Base-by-base conservation (phyloP, 139 green algal species). In the Monoraphidium neglectum region DNA sequence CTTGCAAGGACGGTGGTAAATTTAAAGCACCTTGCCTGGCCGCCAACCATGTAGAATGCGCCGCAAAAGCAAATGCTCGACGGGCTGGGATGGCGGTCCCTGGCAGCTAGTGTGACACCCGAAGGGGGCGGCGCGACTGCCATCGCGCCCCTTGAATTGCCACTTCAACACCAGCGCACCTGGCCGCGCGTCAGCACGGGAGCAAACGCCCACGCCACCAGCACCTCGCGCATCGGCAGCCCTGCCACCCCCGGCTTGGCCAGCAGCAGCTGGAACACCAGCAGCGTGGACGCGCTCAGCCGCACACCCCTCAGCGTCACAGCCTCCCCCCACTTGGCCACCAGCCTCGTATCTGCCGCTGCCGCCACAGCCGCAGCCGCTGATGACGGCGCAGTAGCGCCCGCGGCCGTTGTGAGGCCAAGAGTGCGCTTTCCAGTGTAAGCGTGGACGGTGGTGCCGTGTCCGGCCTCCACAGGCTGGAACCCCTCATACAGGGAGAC, bases 401-500 rank as follows among this genome's bases (percentile, higher is more conserved):
- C 70, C 38, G 33, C 60, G 62, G 72, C 69, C 28, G 69, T 49
- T 53, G 51, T 33, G 12, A 40, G 72, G 23, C 23, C 35, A 2
- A 78, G 59, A 18, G 62, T 3, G 2, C 72, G 36, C 43, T 70
- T 78, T 59, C 57, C 61, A 30, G 72, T 64, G 43, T 33, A 59
- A n/a, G 59, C 61, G 28, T 16, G 30, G 21, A 80, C 51, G 36
- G 32, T 49, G 51, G 18, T 62, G 47, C 69, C 82, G 32, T 70
- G 82, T 1, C 74, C 83, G 2, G 75, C 80, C 60, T 80, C 68
- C 37, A 88, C 72, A 3, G 77, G 73, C 77, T 89, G 77, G 67
- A 56, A 87, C 3, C 88, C 84, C 28, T 92, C 88, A 68, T 91
- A 92, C 80, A 90, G 72, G 30, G 87, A 80, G 1, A 82, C 73